phyloP scores from a whole-genome alignment of 495 filamentous ascomycete species.

The Jackrogersella minutella region DNA sequence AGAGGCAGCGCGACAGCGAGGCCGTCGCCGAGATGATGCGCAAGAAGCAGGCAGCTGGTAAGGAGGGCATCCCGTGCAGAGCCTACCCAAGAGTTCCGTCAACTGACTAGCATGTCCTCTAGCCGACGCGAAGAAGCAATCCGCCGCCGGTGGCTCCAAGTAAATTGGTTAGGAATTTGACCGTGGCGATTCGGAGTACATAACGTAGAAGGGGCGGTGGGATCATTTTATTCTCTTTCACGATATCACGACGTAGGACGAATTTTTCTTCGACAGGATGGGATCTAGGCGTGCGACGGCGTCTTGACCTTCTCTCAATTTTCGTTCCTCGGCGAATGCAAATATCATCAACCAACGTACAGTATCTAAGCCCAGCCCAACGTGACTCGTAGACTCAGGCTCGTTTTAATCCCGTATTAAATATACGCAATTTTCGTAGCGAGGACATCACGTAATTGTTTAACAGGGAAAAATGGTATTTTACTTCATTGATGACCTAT shows the following conservation, averaged over 20 bases:
- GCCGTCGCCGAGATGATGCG: constrained; percentile 83
- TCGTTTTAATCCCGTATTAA: too few species aligned
- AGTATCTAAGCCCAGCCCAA: not conserved
- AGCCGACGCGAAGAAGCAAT: constrained; percentile 63
- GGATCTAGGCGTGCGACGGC: constrained; percentile 35
- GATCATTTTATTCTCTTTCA: constrained; percentile 7
- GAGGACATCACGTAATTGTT: not conserved
- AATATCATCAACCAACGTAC: not conserved
- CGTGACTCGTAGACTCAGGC: too few species aligned
- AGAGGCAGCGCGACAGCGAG: constrained; percentile 78
- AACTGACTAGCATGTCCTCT: constrained; percentile 9
- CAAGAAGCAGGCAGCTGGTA: constrained; percentile 88
- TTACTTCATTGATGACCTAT: constrained; percentile 51
- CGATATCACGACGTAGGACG: constrained; percentile 37
- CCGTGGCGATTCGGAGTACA: constrained; percentile 5
- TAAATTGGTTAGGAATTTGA: constrained; percentile 3
- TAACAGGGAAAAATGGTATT: constrained; percentile 32
- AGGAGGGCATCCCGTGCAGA: constrained; percentile 17
- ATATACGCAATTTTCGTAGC: too few species aligned
- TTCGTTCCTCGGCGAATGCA: constrained; percentile 27
- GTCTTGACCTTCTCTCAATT: constrained; percentile 29
- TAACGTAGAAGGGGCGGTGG: constrained; percentile 3
- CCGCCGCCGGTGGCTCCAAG: constrained; percentile 45
- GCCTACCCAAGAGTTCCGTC: not conserved
- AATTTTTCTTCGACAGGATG: constrained; percentile 19